These are phyloP conservation scores for Didymella pomorum DNA, from an alignment of 2,329 filamentous ascomycete species.

Conservation along the genomic window DNA sequence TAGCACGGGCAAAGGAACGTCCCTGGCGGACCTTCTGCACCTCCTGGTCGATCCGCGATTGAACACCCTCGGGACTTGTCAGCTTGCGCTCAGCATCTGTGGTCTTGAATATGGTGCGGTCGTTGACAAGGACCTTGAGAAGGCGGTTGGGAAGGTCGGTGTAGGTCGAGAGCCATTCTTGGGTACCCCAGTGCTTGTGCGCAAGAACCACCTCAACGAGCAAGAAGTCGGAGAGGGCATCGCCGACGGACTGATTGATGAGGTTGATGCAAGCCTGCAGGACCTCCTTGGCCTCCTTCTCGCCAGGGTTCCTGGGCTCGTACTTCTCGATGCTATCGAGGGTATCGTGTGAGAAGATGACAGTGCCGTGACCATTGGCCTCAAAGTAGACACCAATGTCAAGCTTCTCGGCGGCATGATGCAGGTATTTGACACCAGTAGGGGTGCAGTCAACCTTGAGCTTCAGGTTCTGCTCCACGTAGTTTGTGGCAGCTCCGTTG, in stretches of 20 bases:
- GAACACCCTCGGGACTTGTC: conserved; percentile 77
- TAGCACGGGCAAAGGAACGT: conserved; percentile 88
- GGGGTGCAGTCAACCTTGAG: conserved; percentile 92
- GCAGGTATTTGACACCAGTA: conserved; percentile 96
- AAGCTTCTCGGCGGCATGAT: conserved; percentile 94
- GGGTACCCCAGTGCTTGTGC: conserved; percentile 89
- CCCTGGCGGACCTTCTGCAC: conserved; percentile 92
- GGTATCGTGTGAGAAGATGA: conserved; percentile 89
- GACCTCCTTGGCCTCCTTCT: conserved; percentile 86
- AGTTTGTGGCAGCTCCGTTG: conserved; percentile 92
- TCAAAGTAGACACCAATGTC: conserved; percentile 99
- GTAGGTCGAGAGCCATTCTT: conserved; percentile 93
- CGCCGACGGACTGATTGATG: conserved; percentile 98
- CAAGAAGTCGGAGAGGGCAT: conserved; percentile 94
- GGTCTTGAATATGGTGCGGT: conserved; percentile 89
- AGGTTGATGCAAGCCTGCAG: conserved; percentile 84
- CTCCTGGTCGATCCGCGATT: conserved; percentile 84
- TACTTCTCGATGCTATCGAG: conserved; percentile 79
- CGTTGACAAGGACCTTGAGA: conserved; percentile 87
- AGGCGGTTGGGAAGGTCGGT: conserved; percentile 93
- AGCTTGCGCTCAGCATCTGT: conserved; percentile 92
- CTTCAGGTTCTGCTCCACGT: conserved; percentile 85
- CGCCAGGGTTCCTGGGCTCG: conserved; percentile 87
- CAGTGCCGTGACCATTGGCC: conserved; percentile 96
- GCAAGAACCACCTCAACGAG: conserved; percentile 95